Evolutionary conservation across 1,284 basidiomycete genomes (phyloP), one percentile per base, ranked within the genome.

Genomic region (Stygiomarasmius scandens): DNA sequence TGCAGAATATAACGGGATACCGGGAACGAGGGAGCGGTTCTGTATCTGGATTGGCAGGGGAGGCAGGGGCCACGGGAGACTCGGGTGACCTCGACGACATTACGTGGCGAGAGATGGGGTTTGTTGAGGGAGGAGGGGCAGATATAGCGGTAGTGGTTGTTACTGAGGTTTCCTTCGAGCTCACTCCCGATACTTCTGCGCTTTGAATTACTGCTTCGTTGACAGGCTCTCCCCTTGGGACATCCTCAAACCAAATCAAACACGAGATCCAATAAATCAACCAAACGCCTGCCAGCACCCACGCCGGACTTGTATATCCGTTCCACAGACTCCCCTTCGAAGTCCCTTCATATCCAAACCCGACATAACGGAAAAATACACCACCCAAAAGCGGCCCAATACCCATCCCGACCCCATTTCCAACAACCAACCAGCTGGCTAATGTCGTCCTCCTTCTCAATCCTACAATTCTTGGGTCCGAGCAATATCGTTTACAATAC

Each of bases 371-470:
- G 68, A 77, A 85, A 46, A 90, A 68, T 5, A 88, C 61, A 36
- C 87, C 88, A 16, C 87, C 86, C 11, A 83, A 63, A 68, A 89
- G 89, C 0, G 88, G 88, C 2, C 88, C 88, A 0, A 81, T 72
- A 43, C 79, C 84, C 72, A 89, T 82, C 2, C 88, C 88, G 3
- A 84, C 61, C 0, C 80, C 84, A 63, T 89, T 87, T 0, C 84
- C 82, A 0, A 88, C 70, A 24, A 89, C 85, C 5, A 87, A 71
- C 78, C 80, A 87, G 8, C 84, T 79, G 1, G 84, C 84, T 6
- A 89, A 77, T 0, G 81, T 85, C 2, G 86, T 89, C 29, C 87
- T 74, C 19, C 55, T 24, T 32, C 85, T 81, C 24, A 88, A 70
- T 9, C 87, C 86, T 16, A 90, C 86, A 54, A 90, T 79, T 14